phyloP scores from a whole-genome alignment of 1,284 basidiomycete genomes.

The Kalmanozyma brasiliensis region DNA sequence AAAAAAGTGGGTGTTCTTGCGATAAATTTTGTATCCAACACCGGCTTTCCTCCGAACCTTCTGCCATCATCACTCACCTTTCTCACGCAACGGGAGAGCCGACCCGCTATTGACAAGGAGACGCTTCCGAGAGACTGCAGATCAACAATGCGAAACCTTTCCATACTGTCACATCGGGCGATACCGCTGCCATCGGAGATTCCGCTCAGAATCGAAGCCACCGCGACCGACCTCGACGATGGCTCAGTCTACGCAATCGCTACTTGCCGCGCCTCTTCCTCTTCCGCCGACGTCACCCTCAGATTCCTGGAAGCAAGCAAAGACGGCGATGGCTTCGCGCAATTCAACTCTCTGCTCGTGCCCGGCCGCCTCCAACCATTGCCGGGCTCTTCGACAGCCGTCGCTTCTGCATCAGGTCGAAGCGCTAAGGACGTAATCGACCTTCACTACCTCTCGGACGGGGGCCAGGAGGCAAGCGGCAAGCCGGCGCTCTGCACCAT shows the following conservation, averaged over 20 bases:
- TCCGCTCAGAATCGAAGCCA: slow-evolving; percentile 30
- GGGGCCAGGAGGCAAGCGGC: slow-evolving; percentile 50
- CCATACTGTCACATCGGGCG: slow-evolving; percentile 36
- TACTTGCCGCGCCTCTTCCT: slow-evolving; percentile 29
- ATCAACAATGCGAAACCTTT: slow-evolving; percentile 42
- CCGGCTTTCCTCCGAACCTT: not conserved
- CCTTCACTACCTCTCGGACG: slow-evolving; percentile 59
- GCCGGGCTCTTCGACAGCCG: slow-evolving; percentile 28
- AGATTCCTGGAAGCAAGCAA: slow-evolving; percentile 15
- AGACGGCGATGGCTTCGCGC: slow-evolving; percentile 4
- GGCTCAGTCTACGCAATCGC: slow-evolving; percentile 41
- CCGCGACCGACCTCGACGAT: slow-evolving; percentile 35
- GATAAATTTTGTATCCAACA: slow-evolving; percentile 1
- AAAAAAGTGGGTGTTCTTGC: too few species aligned
- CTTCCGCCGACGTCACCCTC: slow-evolving; percentile 28
- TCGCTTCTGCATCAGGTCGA: slow-evolving; percentile 20
- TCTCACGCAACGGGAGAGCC: not conserved
- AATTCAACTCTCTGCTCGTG: slow-evolving; percentile 29
- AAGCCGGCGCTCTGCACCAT: slow-evolving; percentile 58
- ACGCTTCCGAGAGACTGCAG: too few species aligned
- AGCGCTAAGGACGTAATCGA: slow-evolving; percentile 36
- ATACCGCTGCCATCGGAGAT: slow-evolving; percentile 20
- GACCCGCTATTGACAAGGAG: not conserved
- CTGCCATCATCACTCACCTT: too few species aligned
- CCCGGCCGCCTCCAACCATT: slow-evolving; percentile 21